These are phyloP conservation scores for Saitozyma podzolica DNA, from an alignment of 768 basidiomycete species.

Conservation along the genomic window DNA sequence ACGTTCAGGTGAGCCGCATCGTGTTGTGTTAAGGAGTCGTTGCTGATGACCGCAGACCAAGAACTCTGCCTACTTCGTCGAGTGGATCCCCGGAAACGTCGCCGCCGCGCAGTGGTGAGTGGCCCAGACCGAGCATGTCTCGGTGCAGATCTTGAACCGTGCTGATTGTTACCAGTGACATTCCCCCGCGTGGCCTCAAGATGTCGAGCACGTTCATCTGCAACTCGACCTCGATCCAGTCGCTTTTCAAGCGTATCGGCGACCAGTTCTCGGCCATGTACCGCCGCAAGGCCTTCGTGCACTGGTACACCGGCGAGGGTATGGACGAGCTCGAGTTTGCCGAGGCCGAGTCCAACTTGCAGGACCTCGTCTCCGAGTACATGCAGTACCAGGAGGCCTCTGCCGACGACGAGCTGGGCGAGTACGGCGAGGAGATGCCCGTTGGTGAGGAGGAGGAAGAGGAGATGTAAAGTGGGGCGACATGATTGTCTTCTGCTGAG, in stretches of 20 bases:
- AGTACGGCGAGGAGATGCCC: slow-evolving; percentile 39
- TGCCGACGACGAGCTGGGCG: slow-evolving; percentile 50
- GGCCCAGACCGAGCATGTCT: background rate
- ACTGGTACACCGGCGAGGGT: slow-evolving; percentile 99
- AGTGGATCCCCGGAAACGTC: slow-evolving; percentile 99
- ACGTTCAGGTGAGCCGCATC: slow-evolving; percentile 57
- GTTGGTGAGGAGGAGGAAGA: slow-evolving; percentile 19
- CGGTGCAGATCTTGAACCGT: background rate
- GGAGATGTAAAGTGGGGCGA: background rate
- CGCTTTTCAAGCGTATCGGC: slow-evolving; percentile 97
- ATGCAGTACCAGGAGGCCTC: slow-evolving; percentile 58
- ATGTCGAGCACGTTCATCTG: slow-evolving; percentile 98
- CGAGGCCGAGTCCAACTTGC: slow-evolving; percentile 99
- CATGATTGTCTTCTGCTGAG: slow-evolving; percentile 5
- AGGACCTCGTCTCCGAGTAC: slow-evolving; percentile 96
- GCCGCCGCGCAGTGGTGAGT: slow-evolving; percentile 82
- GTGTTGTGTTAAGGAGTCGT: background rate
- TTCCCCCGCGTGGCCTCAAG: slow-evolving; percentile 90
- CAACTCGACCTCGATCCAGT: slow-evolving; percentile 95
- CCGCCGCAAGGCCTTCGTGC: slow-evolving; percentile 70
- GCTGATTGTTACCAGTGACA: slow-evolving; percentile 59
- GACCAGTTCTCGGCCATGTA: slow-evolving; percentile 99
- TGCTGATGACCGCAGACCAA: slow-evolving; percentile 65
- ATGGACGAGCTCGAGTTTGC: slow-evolving; percentile 71
- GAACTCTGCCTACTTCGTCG: slow-evolving; percentile 97